phyloP scores from a whole-genome alignment of 441 rosid genomes.

The Kokia cookei region DNA sequence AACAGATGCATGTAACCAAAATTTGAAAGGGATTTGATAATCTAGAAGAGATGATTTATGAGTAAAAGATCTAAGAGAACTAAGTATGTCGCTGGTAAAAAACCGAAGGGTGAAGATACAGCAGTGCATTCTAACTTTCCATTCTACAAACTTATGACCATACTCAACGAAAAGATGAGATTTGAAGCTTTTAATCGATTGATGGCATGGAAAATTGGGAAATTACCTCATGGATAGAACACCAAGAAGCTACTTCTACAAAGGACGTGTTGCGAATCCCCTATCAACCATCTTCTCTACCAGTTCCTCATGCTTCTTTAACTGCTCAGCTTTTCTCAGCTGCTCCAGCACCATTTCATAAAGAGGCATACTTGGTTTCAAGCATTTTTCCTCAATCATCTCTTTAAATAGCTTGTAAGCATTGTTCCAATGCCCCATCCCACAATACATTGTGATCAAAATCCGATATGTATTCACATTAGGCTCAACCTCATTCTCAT shows the following conservation, averaged over 20 bases:
- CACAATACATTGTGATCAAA: constrained; percentile 77
- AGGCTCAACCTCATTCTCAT: constrained; percentile 65
- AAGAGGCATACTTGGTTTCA: constrained; percentile 59
- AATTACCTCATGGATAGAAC: neutral
- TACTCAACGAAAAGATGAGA: neutral
- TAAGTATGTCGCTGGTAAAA: neutral
- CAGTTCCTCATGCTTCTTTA: constrained; percentile 84
- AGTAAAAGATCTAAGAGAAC: neutral
- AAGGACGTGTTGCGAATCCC: constrained; percentile 56
- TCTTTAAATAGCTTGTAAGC: constrained; percentile 69
- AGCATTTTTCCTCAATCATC: constrained; percentile 79
- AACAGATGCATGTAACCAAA: neutral
- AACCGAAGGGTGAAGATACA: neutral
- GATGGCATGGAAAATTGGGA: neutral
- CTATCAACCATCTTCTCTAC: constrained; percentile 78
- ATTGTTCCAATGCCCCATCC: constrained; percentile 94
- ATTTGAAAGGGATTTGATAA: neutral
- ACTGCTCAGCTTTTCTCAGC: constrained; percentile 70
- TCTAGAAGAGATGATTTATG: too few relatives aligned
- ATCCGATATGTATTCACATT: constrained; percentile 77
- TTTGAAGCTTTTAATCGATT: neutral
- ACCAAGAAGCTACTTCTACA: constrained; percentile 18
- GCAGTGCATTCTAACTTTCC: neutral
- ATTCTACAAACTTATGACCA: neutral
- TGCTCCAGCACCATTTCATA: constrained; percentile 70